phyloP scores from a whole-genome alignment of 2,329 filamentous ascomycete genomes.

The Calonectria fujianensis region DNA sequence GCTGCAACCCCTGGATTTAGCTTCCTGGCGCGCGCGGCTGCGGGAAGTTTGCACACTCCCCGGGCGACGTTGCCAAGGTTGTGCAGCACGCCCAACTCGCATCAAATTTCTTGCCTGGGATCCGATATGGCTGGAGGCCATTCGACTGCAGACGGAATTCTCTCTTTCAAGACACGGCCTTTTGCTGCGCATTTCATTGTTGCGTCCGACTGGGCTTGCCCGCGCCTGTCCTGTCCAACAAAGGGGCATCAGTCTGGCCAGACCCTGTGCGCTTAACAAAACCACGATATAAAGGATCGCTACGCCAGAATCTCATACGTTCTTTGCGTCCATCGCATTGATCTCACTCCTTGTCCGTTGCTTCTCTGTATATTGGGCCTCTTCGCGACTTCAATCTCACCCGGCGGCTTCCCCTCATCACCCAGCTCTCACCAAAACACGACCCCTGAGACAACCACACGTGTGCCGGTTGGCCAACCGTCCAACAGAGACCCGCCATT shows the following conservation, averaged over 20 bases:
- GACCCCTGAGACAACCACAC: background rate
- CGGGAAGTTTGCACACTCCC: constrained; percentile 21
- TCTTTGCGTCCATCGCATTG: background rate
- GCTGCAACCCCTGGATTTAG: constrained; percentile 14
- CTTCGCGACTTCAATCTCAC: background rate
- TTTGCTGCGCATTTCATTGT: background rate
- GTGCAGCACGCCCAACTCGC: constrained; percentile 12
- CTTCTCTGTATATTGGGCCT: background rate
- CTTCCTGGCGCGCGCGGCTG: constrained; percentile 22
- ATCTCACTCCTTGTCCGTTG: background rate
- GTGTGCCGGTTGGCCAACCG: background rate
- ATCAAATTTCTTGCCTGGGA: constrained; percentile 4
- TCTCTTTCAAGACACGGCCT: constrained; percentile 8
- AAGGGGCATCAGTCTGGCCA: background rate
- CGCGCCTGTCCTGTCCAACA: constrained; percentile 3
- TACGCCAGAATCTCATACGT: background rate
- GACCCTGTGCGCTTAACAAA: background rate
- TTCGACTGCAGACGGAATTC: background rate
- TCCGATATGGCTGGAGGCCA: constrained; percentile 33
- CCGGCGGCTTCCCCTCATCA: background rate
- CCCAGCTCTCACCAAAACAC: background rate
- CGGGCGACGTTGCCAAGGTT: constrained; percentile 23
- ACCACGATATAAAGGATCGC: constrained; percentile 13
- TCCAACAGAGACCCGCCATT: constrained; percentile 42
- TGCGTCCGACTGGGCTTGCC: constrained; percentile 11